Evolutionary conservation across 139 green algal genomes (phyloP), one percentile per base, ranked within the genome.

Genomic region (Chlorella sp.): DNA sequence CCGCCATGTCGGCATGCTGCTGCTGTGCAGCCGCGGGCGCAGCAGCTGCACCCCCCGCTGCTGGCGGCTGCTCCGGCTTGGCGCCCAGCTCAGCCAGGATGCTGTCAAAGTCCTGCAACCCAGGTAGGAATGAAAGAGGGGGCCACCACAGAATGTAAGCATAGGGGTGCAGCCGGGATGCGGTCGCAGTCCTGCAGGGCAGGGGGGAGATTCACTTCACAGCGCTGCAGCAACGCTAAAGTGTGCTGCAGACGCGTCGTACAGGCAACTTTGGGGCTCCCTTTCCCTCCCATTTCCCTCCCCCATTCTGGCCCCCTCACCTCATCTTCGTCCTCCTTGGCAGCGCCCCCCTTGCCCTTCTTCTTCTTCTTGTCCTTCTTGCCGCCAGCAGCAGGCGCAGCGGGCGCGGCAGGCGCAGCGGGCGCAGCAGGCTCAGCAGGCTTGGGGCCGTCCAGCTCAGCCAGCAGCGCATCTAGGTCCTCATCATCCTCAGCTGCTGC

Each of bases 381-480:
- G 83, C 83, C 73, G 86, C 87, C 34, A 81, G 93, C 2, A 32
- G 39, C 76, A 11, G 76, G 34, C 2, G 79, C 75, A 1, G 77
- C 79, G 32, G 78, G 21, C 16, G 73, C 69, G 18, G 69, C 73
- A 28, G 83, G 61, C 16, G 48, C 75, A 39, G 88, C 88, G 32
- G 82, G n/a, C 79, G 48, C 77, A 18, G 24, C 76, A 12, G 53
- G 71, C 34, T 82, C 91, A 14, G 69, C 64, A 19, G 71, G 84
- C 86, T 89, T 94, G 64, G 89, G 69, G 0, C 89, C 94, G 24
- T 97, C 95, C n/a, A 98, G 83, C 91, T 96, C 92, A 30, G 94
- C 96, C n/a, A 97, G 83, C 69, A 97, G 83, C 0, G 94, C 94
- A 39, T 95, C 96, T 68, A 97, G 86, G 81, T 96, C 95, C 92